A percentile compares a stretch with the other conserved stretches of the same genome.
Evolutionary conservation across 164 flowering plant genomes (phyloP).

Genomic region (Sextonia rubra): DNA sequence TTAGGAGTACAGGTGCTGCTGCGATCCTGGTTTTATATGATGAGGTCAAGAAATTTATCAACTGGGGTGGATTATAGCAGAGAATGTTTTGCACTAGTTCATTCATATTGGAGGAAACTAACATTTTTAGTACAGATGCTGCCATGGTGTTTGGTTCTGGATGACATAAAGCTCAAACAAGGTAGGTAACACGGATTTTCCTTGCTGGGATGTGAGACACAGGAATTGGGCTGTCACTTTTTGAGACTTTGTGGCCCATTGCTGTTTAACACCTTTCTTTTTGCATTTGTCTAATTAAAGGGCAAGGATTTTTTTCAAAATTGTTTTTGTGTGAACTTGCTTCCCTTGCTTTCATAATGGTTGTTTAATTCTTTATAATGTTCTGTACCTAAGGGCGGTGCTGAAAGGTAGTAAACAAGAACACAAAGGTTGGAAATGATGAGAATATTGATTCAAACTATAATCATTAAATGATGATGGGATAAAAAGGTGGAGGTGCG

Average conservation of each 20-base stretch:
- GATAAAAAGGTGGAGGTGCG: no score
- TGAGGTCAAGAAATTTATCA: constrained; percentile 79
- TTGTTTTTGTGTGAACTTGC: background rate
- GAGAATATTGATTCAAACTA: no score
- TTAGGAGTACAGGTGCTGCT: constrained; percentile 94
- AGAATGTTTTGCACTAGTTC: background rate
- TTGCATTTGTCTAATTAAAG: background rate
- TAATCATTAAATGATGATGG: background rate
- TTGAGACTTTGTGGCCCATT: background rate
- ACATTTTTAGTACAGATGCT: background rate
- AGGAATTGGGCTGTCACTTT: background rate
- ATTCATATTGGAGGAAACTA: background rate
- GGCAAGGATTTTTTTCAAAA: background rate
- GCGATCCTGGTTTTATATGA: constrained; percentile 91
- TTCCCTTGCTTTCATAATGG: background rate
- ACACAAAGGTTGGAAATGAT: background rate
- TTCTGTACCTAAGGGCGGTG: background rate
- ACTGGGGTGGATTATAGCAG: constrained; percentile 49
- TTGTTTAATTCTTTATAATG: background rate
- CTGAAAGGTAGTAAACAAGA: background rate
- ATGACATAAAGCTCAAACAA: background rate
- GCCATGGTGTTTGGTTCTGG: background rate
- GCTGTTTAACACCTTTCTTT: background rate
- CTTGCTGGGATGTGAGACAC: background rate
- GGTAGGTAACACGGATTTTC: background rate